Base-by-base conservation (phyloP, 2,329 filamentous ascomycete genomes). In the Massarina eburnea region DNA sequence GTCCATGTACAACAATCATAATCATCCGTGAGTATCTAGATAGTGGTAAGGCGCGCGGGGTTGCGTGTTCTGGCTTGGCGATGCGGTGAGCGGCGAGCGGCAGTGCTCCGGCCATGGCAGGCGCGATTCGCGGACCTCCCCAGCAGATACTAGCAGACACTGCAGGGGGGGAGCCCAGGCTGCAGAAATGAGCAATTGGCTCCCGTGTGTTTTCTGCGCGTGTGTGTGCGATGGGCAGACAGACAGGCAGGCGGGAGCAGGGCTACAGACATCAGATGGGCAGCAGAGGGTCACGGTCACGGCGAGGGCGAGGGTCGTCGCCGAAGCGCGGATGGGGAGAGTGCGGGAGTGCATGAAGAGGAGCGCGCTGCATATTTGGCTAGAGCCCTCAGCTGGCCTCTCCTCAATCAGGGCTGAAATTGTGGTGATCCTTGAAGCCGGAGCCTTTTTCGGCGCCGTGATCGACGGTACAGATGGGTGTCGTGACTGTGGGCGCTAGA, bases 131-230 rank as follows among this genome's bases (percentile, higher is more conserved):
- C 45, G 50, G 52, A 30, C 9, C 27, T 10, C 6, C 7, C 43
- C 46, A 20, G 35, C 48, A 44, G 39, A 33, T 37, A 48, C 46
- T 46, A 52, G 35, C 35, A 48, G 50, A 43, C 27, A 39, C 33
- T 40, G 41, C 38, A 21, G 43, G 50, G 52, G 49, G 62, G 57
- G 43, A 18, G 36, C 58, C 62, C 49, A 49, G 64, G 33, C 29
- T 27, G 39, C 33, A 50, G 55, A 67, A 65, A 67, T 68, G 63
- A 36, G 37, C 43, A 12, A 59, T 58, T 58, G 52, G 54, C 43
- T 44, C 45, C 40, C 24, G 45, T n/a, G 49, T 51, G 49, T 58
- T 34, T 20, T 17, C 27, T 41, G 45, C 26, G 45, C 36, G 14
- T 19, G 40, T 42, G 37, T 38, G 38, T 10, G 39, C 26, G 9